Conservation (phyloP, 1,284 basidiomycete species). For the Xerocomus nothofagi region DNA sequence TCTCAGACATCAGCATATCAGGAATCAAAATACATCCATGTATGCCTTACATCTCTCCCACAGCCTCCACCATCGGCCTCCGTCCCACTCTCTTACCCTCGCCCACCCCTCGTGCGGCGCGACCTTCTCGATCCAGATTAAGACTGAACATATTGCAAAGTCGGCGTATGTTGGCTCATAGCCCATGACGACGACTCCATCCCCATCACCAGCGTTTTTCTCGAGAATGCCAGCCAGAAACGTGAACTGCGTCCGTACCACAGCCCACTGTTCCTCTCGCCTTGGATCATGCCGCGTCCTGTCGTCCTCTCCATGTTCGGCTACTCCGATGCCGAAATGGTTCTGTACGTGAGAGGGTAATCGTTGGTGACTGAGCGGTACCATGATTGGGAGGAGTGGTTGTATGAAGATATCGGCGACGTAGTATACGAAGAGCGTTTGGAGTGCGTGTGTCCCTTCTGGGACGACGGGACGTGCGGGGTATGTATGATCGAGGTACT, state of each 20-base stretch:
- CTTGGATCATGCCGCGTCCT: slow-evolving; percentile 35
- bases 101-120: slow-evolving; percentile 68
- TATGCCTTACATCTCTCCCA: slow-evolving; percentile 58
- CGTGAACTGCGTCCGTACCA: slow-evolving; percentile 63
- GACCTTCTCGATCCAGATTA: slow-evolving; percentile 70
- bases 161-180: slow-evolving; percentile 67
- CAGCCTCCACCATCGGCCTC: slow-evolving; percentile 58
- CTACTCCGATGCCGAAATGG: slow-evolving; percentile 39
- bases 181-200: slow-evolving; percentile 66
- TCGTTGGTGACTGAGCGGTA: slow-evolving; percentile 63
- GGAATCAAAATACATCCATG: slow-evolving; percentile 53
- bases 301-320: not conserved
- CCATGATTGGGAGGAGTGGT: slow-evolving; percentile 67
- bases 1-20: not conserved
- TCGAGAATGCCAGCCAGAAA: slow-evolving; percentile 61
- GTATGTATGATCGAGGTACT: slow-evolving; percentile 67
- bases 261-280: slow-evolving; percentile 61
- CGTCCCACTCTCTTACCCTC: slow-evolving; percentile 60
- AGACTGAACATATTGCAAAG: slow-evolving; percentile 65
- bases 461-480: slow-evolving; percentile 69
- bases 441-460: slow-evolving; percentile 64
- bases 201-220: slow-evolving; percentile 58
- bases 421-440: slow-evolving; percentile 68
- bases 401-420: slow-evolving; percentile 64
- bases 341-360: slow-evolving; percentile 55